Conservation (phyloP, 441 rosid genomes). For the Erodium trifolium region DNA sequence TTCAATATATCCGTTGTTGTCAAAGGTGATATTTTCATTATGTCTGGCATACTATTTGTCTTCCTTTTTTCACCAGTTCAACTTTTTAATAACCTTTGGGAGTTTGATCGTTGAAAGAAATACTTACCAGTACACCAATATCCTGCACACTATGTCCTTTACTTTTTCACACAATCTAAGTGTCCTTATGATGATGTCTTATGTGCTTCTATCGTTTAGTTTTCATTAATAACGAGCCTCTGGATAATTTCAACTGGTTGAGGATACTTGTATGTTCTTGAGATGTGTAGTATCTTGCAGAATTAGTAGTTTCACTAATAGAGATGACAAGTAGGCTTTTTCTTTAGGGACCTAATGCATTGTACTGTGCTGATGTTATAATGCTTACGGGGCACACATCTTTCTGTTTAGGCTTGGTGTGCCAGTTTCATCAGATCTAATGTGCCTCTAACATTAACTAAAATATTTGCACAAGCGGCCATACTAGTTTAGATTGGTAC, state of each 20-base stretch:
- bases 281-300: too few relatives aligned
- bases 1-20: constrained; percentile 50
- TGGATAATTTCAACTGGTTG: too few relatives aligned
- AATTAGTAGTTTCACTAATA: too few relatives aligned
- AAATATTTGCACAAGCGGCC: not conserved
- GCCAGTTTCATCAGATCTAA: not conserved
- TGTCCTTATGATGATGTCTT: too few relatives aligned
- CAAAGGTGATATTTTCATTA: constrained; percentile 45
- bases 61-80: not conserved
- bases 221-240: too few relatives aligned
- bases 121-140: not conserved
- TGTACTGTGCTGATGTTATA: not conserved
- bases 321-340: too few relatives aligned
- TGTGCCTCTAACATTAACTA: not conserved
- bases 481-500: not conserved
- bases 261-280: too few relatives aligned
- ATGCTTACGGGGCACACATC: not conserved
- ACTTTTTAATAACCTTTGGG: not conserved
- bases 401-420: not conserved
- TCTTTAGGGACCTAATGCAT: not conserved
- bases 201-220: too few relatives aligned
- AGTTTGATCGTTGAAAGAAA: not conserved
- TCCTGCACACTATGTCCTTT: not conserved
- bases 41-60: not conserved
- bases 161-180: not conserved